Conservation (phyloP, 345 rosid genomes). For the Luvunga scandens region DNA sequence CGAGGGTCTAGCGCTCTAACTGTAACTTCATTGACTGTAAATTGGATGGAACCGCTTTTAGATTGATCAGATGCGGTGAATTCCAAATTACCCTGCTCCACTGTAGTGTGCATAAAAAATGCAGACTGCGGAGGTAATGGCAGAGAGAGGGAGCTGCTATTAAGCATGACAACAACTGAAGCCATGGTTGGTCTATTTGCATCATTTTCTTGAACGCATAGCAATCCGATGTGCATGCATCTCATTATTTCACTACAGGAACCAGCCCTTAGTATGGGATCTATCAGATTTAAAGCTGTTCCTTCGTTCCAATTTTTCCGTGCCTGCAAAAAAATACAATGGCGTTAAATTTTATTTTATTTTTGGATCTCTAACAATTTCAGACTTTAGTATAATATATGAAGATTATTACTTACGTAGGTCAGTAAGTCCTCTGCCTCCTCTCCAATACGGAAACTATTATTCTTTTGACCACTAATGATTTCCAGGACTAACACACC, state of each 20-base stretch:
- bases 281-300: slow-evolving; percentile 24
- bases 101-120: slow-evolving; percentile 21
- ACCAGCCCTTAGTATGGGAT: slow-evolving; percentile 28
- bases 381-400: too few species aligned
- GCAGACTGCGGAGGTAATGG: slow-evolving; percentile 43
- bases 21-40: slow-evolving; percentile 12
- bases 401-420: slow-evolving; percentile 13
- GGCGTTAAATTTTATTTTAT: too few species aligned
- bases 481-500: slow-evolving; percentile 39
- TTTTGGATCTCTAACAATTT: too few species aligned
- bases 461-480: slow-evolving; percentile 26
- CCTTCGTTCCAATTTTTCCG: slow-evolving; percentile 60
- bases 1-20: slow-evolving; percentile 21
- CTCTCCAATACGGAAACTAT: not conserved
- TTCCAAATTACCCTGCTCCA: not conserved
- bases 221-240: slow-evolving; percentile 54
- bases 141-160: slow-evolving; percentile 35
- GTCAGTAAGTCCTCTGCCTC: slow-evolving; percentile 13
- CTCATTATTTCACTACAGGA: slow-evolving; percentile 34
- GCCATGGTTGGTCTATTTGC: slow-evolving; percentile 48
- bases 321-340: slow-evolving; percentile 23
- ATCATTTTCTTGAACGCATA: slow-evolving; percentile 54
- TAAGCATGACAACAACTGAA: slow-evolving; percentile 44
- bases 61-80: not conserved
- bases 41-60: not conserved